These are phyloP conservation scores for Primulina tabacum DNA, from an alignment of 257 asterid species.

Conservation along the genomic window DNA sequence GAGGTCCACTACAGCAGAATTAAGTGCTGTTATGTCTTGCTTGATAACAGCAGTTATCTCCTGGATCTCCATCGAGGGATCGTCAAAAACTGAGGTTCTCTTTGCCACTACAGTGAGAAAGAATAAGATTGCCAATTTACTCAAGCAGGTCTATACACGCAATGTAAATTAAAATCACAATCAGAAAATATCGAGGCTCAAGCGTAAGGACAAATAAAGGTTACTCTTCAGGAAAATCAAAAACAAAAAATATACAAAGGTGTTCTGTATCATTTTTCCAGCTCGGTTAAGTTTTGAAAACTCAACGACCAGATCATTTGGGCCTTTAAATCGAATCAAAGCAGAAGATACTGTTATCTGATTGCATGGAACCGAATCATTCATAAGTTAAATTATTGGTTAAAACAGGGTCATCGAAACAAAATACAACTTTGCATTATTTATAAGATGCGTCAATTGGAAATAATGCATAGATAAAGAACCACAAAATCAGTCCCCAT, in stretches of 20 bases:
- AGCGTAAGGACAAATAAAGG: background rate
- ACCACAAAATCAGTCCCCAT: background rate
- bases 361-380: background rate
- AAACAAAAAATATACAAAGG: background rate
- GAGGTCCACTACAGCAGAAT: constrained; percentile 69
- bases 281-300: background rate
- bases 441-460: background rate
- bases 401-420: background rate
- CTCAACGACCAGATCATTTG: background rate
- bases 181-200: background rate
- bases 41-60: constrained; percentile 49
- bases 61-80: constrained; percentile 51
- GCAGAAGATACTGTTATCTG: background rate
- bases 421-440: background rate
- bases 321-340: background rate
- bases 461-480: background rate
- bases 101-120: constrained; percentile 43
- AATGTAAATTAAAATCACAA: background rate
- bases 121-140: background rate
- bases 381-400: background rate
- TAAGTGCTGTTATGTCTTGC: constrained; percentile 51
- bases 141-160: background rate
- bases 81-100: constrained; percentile 53
- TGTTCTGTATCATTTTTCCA: too few relatives aligned
- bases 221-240: background rate